Base-by-base conservation (phyloP, 163 green algal species). In the Volvox carteri region DNA sequence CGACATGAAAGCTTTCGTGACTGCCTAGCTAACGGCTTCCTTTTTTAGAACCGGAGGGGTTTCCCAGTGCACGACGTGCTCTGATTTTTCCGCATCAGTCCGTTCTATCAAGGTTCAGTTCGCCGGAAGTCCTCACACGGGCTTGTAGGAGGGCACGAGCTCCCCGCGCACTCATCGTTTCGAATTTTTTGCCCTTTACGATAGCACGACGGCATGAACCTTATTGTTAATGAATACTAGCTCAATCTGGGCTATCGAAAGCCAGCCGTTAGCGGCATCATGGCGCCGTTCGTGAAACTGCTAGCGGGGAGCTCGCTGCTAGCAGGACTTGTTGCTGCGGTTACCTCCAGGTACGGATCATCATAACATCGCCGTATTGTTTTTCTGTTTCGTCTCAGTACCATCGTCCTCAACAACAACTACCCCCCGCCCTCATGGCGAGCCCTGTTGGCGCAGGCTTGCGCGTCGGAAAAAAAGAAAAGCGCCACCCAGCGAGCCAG, bases 281-380 rank as follows among this genome's bases (percentile, higher is more conserved):
- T 84, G 75, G 75, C 75, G 75, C 75, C 75, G 9, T 48, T 84
- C 6, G 50, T 65, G 28, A 84, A 84, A 67, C 23, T 54, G 16
- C 62, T 86, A 11, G 79, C 56, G 25, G 79, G 39, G 42, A 65
- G 78, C 14, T 73, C 54, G 1, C 18, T 86, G n/a, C 42, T 86
- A 7, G 79, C 79, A 18, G 79, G 79, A 6, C 60, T 86, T 5
- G 9, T 86, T 1, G 78, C 78, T 5, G 78, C 78, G 9, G 11
- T 86, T 4, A 72, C 50, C 1, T 76, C 78, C 4, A 39, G 78
- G 78, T 86, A 60, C 6, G 11, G 56, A 56, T 35, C 25, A n/a
- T n/a, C 65, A 44, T 44, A 75, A 9, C 33, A 48, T 23, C 60
- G 60, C 54, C 54, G 54, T 65, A n/a, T n/a, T n/a, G n/a, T n/a